Evolutionary conservation across 306 rosid species (phyloP).

Genomic region (Rosa lucieae): DNA sequence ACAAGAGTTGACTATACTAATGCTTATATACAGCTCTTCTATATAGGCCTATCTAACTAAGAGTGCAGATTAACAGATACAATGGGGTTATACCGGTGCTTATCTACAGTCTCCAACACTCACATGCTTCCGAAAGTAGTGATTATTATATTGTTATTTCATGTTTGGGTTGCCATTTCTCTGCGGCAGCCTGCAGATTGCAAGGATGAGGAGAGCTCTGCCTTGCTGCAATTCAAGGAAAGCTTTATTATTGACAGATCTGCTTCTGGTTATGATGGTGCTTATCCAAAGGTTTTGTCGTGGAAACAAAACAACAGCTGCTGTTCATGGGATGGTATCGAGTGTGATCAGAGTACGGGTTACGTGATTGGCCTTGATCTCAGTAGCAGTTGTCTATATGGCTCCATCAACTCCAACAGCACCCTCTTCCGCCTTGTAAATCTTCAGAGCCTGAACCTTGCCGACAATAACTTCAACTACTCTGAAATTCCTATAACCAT

Average conservation of each 20-base stretch:
- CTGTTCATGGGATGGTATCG: conserved; percentile 20
- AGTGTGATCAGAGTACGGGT: conserved; percentile 5
- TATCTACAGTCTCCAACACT: background rate
- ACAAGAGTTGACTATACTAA: background rate
- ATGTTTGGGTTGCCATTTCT: background rate
- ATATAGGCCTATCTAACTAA: background rate
- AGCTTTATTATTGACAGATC: conserved; percentile 1
- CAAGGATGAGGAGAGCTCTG: conserved; percentile 6
- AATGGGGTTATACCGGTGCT: background rate
- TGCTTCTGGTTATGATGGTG: background rate
- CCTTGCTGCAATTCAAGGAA: conserved; percentile 22
- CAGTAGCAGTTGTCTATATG: conserved; percentile 13
- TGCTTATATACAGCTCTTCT: background rate
- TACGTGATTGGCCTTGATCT: conserved; percentile 11
- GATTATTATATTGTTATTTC: background rate
- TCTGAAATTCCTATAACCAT: conserved; percentile 3
- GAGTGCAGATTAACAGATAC: background rate
- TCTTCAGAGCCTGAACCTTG: conserved; percentile 7
- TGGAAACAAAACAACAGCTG: conserved; percentile 12
- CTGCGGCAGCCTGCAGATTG: background rate
- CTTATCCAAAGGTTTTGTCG: conserved; percentile 8
- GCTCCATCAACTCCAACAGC: conserved; percentile 1
- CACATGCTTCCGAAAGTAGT: background rate
- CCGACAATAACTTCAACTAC: conserved; percentile 5
- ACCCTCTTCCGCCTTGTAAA: background rate